Base-by-base conservation (phyloP, 306 rosid genomes). In the Quillaja saponaria region DNA sequence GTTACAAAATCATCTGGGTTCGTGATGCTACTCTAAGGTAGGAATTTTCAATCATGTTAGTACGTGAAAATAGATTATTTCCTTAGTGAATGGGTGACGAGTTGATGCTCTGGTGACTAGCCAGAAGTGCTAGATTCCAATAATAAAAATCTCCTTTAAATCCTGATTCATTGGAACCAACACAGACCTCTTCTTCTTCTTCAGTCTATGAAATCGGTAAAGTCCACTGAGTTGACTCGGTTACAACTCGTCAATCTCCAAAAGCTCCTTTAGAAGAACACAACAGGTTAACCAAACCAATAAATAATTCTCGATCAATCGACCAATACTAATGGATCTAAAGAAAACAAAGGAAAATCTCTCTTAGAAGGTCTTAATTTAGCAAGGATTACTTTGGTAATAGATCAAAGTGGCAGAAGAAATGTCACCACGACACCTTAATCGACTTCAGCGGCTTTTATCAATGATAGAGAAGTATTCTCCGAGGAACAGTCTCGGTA, bases 361-460 rank as follows among this genome's bases (percentile, higher is more conserved):
- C 19, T 85, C 0, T 58, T 94, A 0, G 90, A 84, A 56, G 80
- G 82, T 2, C 87, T 94, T 0, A 83, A 64, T 20, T 31, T 94
- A 1, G 81, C 84, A 0, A 55, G 69, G 18, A n/a, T n/a, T n/a
- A n/a, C 50, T 94, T 0, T 89, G 95, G 97, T 82, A 91, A 0
- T 87, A 81, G 40, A 61, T 77, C 11, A 85, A 76, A 37, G 80
- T 86, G 1, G 72, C 77, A 0, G 99, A 94, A 1, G 97, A 94
- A 34, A 94, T 94, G 86, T 94, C 97, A 0, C 97, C 97, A 5
- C 66, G 90, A 1, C 80, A 89, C 25, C 69, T 89, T 0, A 84
- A 80, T 45, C 87, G 78, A 8, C 76, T 94, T 0, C 84, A 85
- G 59, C 80, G 87, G 1, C 74, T 94, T 4, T 50, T 94, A 13